phyloP scores from a whole-genome alignment of 2,329 filamentous ascomycete genomes.

The Cladosporium sphaerospermum region DNA sequence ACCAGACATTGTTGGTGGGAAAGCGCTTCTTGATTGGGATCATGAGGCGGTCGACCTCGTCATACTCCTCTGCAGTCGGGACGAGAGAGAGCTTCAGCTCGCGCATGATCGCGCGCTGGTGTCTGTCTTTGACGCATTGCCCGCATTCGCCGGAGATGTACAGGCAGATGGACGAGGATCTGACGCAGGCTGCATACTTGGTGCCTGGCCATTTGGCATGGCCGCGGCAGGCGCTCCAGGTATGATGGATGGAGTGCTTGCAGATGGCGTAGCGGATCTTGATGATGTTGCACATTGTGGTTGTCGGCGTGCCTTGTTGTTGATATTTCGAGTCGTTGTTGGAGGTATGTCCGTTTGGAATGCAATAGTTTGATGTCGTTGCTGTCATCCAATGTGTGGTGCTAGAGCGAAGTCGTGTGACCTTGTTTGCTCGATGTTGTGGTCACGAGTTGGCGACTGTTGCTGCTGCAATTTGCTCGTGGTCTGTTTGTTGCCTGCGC shows the following conservation, averaged over 20 bases:
- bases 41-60: not conserved
- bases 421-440: too few relatives aligned
- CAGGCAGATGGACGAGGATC: not conserved
- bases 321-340: not conserved
- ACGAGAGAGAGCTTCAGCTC: too few relatives aligned
- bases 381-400: too few relatives aligned
- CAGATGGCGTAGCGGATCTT: not conserved
- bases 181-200: not conserved
- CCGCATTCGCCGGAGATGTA: not conserved
- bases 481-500: too few relatives aligned
- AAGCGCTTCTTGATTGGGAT: not conserved
- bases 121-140: not conserved
- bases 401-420: too few relatives aligned
- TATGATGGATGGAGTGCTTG: not conserved
- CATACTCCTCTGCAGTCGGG: not conserved
- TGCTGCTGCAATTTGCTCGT: too few relatives aligned
- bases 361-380: not conserved
- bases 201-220: not conserved
- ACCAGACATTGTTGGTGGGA: not conserved
- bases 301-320: not conserved
- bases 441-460: too few relatives aligned
- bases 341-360: not conserved
- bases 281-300: constrained; percentile 6
- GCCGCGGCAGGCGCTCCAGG: constrained; percentile 3
- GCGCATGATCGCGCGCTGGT: too few relatives aligned